Base-by-base conservation (phyloP, 83 land plant species). In the Diphasiastrum complanatum region DNA sequence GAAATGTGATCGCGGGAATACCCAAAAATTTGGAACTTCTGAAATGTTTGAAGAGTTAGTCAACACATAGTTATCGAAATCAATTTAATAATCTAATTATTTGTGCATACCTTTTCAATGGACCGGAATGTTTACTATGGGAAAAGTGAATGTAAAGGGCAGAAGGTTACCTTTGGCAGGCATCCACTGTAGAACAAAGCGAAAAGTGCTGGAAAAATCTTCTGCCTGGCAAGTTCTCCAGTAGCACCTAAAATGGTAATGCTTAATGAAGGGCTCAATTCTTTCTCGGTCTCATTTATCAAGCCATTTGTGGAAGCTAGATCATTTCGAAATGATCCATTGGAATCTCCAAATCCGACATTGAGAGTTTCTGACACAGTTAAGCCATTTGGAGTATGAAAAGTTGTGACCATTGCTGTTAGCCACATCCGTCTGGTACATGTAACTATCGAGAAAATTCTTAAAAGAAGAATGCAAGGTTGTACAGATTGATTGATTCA, bases 181-280 rank as follows among this genome's bases (percentile, higher is more conserved):
- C 51, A 79, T 5, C 78, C 86, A 56, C 70, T 74, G 43, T 79
- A 82, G 51, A 70, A 82, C 18, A 85, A 69, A 3, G 89, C 83
- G 69, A 85, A 85, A 43, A 85, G 45, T 45, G 89, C 86, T 40
- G 86, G 89, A 59, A 85, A 85, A 8, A 83, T 75, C 55, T 85
- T 85, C 31, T 68, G 73, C 56, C 74, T 76, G 30, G 89, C 89
- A 5, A 85, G 81, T 41, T 85, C 86, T 5, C 89, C 89, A 28
- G 86, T 75, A 24, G 89, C 89, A 55, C 89, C 89, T 5, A 85
- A 38, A 4, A 85, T 83, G 26, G 75, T 72, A 54, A 85, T 85
- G 67, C 81, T 68, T 34, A 84, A 72, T 3, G 78, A 64, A 2
- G 87, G 69, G 8, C 47, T 47, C 18, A 38, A 26, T 5, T 60